A percentile compares a stretch with the other conserved stretches of the same genome.
Evolutionary conservation across 1,284 basidiomycete genomes (phyloP).

Genomic region (Bondarzewia mesenterica): DNA sequence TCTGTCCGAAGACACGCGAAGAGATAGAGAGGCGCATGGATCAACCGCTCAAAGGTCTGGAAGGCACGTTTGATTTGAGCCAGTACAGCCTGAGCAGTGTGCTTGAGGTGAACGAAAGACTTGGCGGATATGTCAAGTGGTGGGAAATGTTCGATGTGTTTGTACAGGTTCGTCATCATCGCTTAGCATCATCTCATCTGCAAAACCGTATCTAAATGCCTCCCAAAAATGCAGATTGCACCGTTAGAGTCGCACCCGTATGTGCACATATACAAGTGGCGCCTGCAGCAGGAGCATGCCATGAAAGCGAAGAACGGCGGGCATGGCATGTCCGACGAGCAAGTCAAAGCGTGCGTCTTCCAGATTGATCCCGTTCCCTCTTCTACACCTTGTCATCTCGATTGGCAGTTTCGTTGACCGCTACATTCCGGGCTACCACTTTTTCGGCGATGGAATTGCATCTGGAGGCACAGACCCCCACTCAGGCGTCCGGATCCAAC

Average conservation of each 20-base stretch:
- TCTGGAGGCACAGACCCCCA: constrained; percentile 17
- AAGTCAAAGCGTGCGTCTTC: constrained; percentile 55
- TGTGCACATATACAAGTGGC: constrained; percentile 67
- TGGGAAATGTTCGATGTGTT: constrained; percentile 66
- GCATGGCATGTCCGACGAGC: constrained; percentile 77
- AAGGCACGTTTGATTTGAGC: constrained; percentile 28
- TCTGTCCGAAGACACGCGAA: constrained; percentile 44
- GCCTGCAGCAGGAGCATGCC: constrained; percentile 77
- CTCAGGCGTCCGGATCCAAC: constrained; percentile 9
- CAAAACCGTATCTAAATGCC: not conserved
- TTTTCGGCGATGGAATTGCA: constrained; percentile 49
- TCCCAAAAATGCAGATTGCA: constrained; percentile 37
- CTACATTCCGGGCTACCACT: constrained; percentile 82
- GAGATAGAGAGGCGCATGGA: constrained; percentile 36
- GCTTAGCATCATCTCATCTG: not conserved
- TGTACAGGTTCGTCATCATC: constrained; percentile 43
- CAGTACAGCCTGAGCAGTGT: constrained; percentile 38
- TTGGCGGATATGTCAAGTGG: constrained; percentile 52
- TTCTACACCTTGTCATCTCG: not conserved
- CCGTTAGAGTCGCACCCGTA: constrained; percentile 39
- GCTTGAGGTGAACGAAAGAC: constrained; percentile 48
- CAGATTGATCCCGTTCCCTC: not conserved
- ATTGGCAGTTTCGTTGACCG: constrained; percentile 60
- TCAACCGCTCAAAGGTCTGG: constrained; percentile 30
- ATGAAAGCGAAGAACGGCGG: constrained; percentile 84